phyloP scores from a whole-genome alignment of 495 filamentous ascomycete genomes.

The Pseudevernia furfuracea region DNA sequence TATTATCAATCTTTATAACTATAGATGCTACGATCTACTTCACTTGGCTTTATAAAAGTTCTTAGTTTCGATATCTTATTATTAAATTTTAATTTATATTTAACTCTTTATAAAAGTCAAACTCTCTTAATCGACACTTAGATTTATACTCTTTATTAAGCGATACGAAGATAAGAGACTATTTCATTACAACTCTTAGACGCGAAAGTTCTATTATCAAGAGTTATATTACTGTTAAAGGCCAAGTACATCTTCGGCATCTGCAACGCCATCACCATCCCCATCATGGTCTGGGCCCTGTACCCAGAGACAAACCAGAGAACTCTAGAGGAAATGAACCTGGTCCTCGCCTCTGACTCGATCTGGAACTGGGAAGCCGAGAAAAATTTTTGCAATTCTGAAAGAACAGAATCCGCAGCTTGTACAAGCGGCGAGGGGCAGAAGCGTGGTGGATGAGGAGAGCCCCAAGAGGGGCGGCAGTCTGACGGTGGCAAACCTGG shows the following conservation, averaged over 20 bases:
- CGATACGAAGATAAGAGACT: too few relatives aligned
- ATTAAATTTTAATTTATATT: too few relatives aligned
- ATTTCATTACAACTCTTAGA: too few relatives aligned
- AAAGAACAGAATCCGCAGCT: slow-evolving; percentile 44
- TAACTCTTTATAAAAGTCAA: too few relatives aligned
- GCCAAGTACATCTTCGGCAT: slow-evolving; percentile 60
- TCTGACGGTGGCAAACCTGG: background rate
- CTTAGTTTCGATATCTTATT: too few relatives aligned
- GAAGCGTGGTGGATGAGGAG: slow-evolving; percentile 41
- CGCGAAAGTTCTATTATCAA: too few relatives aligned
- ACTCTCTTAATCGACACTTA: too few relatives aligned
- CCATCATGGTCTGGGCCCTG: slow-evolving; percentile 56
- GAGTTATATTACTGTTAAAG: too few relatives aligned
- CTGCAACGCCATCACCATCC: slow-evolving; percentile 52
- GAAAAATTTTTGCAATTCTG: slow-evolving; percentile 43
- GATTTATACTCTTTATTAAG: too few relatives aligned
- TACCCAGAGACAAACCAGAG: slow-evolving; percentile 62
- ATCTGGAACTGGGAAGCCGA: slow-evolving; percentile 61
- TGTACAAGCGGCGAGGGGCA: slow-evolving; percentile 36
- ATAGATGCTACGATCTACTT: too few relatives aligned
- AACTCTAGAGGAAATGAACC: slow-evolving; percentile 61
- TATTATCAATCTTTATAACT: too few relatives aligned
- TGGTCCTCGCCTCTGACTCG: slow-evolving; percentile 51
- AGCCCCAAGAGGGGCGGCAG: slow-evolving; percentile 23
- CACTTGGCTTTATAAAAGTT: too few relatives aligned